Evolutionary conservation across 345 rosid genomes (phyloP), one percentile per base, ranked within the genome.

Genomic region (Pelargonium nanum): DNA sequence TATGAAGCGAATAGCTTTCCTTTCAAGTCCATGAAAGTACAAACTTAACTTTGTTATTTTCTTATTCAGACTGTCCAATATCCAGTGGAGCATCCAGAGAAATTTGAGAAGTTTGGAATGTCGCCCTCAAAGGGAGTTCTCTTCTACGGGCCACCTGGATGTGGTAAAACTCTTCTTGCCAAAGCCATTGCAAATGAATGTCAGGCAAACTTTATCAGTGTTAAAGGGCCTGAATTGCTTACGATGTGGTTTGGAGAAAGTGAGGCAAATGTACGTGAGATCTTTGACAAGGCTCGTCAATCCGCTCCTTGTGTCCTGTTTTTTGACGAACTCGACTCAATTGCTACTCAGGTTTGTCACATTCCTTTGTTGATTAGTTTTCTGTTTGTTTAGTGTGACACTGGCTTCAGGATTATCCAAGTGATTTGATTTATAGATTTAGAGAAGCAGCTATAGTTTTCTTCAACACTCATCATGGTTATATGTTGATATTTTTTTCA

Each of bases 201-300:
- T 40, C 80, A 76, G 34, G 80, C 80, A 25, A 75, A 75, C 63
- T 75, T 75, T 68, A 75, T 75, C 60, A 75, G 78, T 32, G 59
- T 74, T 60, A 70, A 74, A 70, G 78, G 78, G 30, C 78, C 78
- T 22, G 78, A 74, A 23, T 61, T 75, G 72, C 75, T 75, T 17
- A 75, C 72, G n/a, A 75, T 75, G 79, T 75, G 79, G 75, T 75
- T 75, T 53, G 75, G 75, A n/a, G 74, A 72, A 67, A 76, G 77
- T 56, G 80, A 76, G 30, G 80, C 80, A 22, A 76, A 76, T 40
- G 74, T 76, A 2, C 57, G 75, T 10, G 77, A 76, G 22, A 70
- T 76, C 51, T 76, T 76, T 55, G 80, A 76, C 64, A 75, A 75
- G 75, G 79, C 75, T 61, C 67, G 77, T 6, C 77, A 64, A 52